Conservation (phyloP, 768 basidiomycete species). For the Mrakia hoshinonis region DNA sequence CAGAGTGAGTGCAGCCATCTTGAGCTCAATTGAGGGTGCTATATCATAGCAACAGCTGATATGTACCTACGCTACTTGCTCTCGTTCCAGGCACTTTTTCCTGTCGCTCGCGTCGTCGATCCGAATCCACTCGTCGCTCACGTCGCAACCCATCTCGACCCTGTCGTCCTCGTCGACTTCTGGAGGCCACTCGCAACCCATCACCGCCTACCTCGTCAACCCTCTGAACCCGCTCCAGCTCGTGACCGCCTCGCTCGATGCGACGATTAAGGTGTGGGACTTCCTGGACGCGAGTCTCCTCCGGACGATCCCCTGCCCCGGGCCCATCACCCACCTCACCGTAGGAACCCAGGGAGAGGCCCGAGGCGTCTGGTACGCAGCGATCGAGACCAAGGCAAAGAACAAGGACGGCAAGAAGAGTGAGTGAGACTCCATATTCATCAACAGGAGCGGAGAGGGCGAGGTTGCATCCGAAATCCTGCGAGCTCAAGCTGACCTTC, state of each 20-base stretch:
- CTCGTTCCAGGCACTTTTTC: constrained; percentile 23
- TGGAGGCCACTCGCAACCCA: constrained; percentile 46
- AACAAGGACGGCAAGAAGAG: constrained; percentile 19
- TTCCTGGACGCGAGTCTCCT: constrained; percentile 74
- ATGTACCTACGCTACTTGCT: background rate
- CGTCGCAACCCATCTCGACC: constrained; percentile 25
- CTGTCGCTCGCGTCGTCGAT: constrained; percentile 12
- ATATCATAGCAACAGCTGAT: background rate
- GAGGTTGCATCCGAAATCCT: background rate
- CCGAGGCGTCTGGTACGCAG: constrained; percentile 34
- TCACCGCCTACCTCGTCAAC: constrained; percentile 68
- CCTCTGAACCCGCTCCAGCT: constrained; percentile 84
- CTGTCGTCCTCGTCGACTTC: constrained; percentile 36
- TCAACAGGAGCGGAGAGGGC: background rate
- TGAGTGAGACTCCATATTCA: background rate
- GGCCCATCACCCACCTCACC: constrained; percentile 44
- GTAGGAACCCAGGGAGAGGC: constrained; percentile 33
- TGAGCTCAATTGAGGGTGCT: background rate
- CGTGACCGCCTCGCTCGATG: constrained; percentile 73
- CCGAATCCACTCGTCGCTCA: constrained; percentile 22
- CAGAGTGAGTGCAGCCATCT: constrained; percentile 2
- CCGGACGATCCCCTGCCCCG: constrained; percentile 59
- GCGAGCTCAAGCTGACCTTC: background rate
- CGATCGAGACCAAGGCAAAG: constrained; percentile 24
- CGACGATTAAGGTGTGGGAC: constrained; percentile 85